Conservation (phyloP, 352 stramenopile genomes). For the Discostella stelligera region DNA sequence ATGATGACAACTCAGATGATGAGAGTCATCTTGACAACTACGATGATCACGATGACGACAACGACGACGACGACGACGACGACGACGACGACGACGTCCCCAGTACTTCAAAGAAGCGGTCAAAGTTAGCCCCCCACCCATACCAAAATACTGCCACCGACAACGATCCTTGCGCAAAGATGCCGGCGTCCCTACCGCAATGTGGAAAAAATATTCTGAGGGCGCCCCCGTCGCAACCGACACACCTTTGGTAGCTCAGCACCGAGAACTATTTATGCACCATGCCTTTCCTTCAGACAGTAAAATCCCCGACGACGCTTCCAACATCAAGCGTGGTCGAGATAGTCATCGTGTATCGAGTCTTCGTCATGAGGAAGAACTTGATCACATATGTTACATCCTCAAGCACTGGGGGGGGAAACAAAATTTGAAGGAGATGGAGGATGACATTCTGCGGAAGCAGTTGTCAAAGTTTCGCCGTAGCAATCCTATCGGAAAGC, state of each 20-base stretch:
- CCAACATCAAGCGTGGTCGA: no score
- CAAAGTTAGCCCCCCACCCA: no score
- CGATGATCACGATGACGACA: no score
- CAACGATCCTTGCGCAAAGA: background rate
- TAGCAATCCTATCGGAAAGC: background rate
- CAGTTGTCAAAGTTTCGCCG: background rate
- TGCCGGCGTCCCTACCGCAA: background rate
- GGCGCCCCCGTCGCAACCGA: background rate
- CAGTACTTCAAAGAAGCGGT: no score
- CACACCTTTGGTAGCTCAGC: background rate
- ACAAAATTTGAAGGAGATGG: background rate
- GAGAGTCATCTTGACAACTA: no score
- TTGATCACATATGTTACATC: background rate
- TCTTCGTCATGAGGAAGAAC: background rate
- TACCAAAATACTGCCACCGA: background rate
- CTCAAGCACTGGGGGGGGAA: background rate
- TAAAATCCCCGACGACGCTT: background rate
- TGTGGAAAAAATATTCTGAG: background rate
- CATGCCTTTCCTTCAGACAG: background rate
- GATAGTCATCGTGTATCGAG: background rate
- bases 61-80: no score
- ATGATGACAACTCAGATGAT: no score
- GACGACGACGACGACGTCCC: no score
- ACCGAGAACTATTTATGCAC: background rate
- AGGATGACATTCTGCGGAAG: background rate